Conservation (phyloP, 148 eudicot genomes). For the Chenopodium quinoa region DNA sequence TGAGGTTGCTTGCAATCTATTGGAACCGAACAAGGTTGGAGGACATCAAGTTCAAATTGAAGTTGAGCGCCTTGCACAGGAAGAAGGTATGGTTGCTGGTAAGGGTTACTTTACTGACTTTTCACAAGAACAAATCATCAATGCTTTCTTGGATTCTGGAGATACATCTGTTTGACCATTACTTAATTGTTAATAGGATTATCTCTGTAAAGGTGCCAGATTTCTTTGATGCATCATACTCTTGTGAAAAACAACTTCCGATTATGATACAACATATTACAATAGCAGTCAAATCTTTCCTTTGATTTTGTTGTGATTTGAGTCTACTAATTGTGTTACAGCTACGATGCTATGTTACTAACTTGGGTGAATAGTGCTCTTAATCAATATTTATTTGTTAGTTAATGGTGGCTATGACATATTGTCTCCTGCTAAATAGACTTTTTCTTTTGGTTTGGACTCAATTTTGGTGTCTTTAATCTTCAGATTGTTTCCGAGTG, state of each 20-base stretch:
- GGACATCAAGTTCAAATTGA: conserved; percentile 59
- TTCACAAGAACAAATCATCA: conserved; percentile 47
- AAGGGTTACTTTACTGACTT: conserved; percentile 76
- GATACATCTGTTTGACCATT: conserved; percentile 13
- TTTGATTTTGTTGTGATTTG: background rate
- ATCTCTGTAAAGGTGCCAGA: background rate
- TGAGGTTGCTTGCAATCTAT: conserved; percentile 78
- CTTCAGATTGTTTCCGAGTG: too few relatives aligned
- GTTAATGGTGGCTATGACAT: too few relatives aligned
- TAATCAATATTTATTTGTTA: background rate
- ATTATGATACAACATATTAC: background rate
- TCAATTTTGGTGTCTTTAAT: too few relatives aligned
- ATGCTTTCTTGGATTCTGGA: conserved; percentile 41
- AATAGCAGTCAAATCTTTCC: background rate
- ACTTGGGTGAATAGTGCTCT: background rate
- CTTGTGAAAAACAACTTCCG: background rate
- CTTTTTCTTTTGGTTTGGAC: too few relatives aligned
- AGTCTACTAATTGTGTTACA: background rate
- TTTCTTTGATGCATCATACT: background rate
- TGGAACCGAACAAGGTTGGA: conserved; percentile 54
- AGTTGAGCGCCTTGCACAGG: conserved; percentile 60
- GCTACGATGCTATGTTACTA: background rate
- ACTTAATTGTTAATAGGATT: background rate
- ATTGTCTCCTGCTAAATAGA: background rate
- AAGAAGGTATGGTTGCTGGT: conserved; percentile 59